Evolutionary conservation across 768 basidiomycete species (phyloP).

Genomic region (Candolleomyces aberdarensis): DNA sequence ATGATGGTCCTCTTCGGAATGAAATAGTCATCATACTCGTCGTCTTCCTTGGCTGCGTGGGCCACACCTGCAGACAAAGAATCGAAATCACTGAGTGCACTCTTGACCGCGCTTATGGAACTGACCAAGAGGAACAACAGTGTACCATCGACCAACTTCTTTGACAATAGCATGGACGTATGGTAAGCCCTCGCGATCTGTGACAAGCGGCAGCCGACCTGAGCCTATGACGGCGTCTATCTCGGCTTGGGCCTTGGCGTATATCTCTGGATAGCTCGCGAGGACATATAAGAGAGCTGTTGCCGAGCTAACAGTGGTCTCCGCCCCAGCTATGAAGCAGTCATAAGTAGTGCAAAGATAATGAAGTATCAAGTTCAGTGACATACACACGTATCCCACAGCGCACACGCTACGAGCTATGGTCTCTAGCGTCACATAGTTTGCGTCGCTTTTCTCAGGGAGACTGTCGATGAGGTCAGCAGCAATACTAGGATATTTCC

Average conservation of each 20-base stretch:
- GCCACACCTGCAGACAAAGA: conserved; percentile 1
- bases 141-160: conserved; percentile 5
- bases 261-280: conserved; percentile 1
- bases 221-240: conserved; percentile 1
- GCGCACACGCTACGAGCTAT: conserved; percentile 23
- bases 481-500: conserved; percentile 4
- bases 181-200: background rate
- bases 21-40: conserved; percentile 12
- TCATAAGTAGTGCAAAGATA: background rate
- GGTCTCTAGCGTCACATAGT: conserved; percentile 2
- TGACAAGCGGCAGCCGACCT: conserved; percentile 1
- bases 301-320: conserved; percentile 17
- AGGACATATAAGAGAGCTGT: background rate
- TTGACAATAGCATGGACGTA: conserved; percentile 9
- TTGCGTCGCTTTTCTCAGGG: background rate
- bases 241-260: conserved; percentile 4
- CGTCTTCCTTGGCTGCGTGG: conserved; percentile 6
- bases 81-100: background rate
- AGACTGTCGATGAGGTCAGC: conserved; percentile 3
- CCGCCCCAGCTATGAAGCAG: conserved; percentile 20
- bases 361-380: background rate
- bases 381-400: conserved; percentile 19
- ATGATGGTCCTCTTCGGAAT: conserved; percentile 14
- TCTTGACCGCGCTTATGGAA: background rate
- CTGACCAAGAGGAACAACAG: conserved; percentile 6